Evolutionary conservation across 2,329 filamentous ascomycete species (phyloP).

Genomic region (Epichloe coenophiala): DNA sequence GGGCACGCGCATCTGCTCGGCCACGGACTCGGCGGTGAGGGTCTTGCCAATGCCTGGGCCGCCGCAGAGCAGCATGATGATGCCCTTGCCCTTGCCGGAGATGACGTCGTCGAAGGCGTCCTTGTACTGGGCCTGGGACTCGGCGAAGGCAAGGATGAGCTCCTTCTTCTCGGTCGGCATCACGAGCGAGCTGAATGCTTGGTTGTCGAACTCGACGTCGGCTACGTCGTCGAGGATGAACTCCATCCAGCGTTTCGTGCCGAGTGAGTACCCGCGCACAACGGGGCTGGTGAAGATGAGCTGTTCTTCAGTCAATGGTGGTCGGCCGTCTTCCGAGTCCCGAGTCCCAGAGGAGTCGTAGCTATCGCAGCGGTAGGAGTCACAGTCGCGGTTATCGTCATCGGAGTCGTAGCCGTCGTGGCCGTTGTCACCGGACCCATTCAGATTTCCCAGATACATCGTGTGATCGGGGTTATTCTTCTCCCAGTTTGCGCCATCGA

Average conservation of each 20-base stretch:
- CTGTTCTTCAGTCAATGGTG: conserved; percentile 23
- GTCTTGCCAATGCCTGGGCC: conserved; percentile 37
- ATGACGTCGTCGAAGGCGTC: conserved; percentile 37
- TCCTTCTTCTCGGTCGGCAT: conserved; percentile 36
- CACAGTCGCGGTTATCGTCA: neutral
- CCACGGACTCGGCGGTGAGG: conserved; percentile 33
- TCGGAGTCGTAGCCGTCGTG: neutral
- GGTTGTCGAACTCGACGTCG: conserved; percentile 33
- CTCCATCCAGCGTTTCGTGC: conserved; percentile 33
- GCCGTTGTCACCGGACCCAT: neutral
- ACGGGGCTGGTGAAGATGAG: conserved; percentile 26
- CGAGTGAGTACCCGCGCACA: conserved; percentile 35
- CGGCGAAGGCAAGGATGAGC: conserved; percentile 35
- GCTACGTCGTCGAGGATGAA: conserved; percentile 32
- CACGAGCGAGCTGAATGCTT: conserved; percentile 35
- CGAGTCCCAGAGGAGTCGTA: neutral
- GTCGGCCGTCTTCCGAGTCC: conserved; percentile 9
- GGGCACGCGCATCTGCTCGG: conserved; percentile 34
- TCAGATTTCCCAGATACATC: conserved; percentile 8
- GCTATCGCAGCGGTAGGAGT: neutral
- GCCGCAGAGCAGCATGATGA: conserved; percentile 35
- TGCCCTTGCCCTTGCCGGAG: conserved; percentile 35
- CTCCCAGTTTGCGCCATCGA: conserved; percentile 19
- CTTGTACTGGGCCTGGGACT: conserved; percentile 29
- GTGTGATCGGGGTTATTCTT: conserved; percentile 16